Base-by-base conservation (phyloP, 352 stramenopile species). In the Elongisporangium prolatum region DNA sequence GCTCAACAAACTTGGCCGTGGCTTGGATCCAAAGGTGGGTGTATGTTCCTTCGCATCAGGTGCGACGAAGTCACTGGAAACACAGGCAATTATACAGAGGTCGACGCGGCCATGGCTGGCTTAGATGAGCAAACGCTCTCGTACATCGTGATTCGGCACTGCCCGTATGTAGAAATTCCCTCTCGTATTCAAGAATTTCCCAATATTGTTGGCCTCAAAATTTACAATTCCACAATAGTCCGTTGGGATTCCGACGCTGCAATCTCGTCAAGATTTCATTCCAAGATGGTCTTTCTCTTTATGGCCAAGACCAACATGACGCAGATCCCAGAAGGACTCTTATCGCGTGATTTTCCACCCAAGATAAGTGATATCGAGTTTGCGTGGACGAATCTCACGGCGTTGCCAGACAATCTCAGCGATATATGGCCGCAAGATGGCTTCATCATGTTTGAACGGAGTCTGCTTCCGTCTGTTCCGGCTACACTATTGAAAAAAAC, bases 341-440 rank as follows among this genome's bases (percentile, higher is more conserved):
- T 74, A 18, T 74, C 63, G 1, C 17, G 18, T 3, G 56, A 77
- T 13, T 79, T 81, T 21, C 74, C 75, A 3, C 37, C 57, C 1
- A 54, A 49, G 3, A 18, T 84, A 3, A 51, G 58, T 11, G 74
- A 83, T 37, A 63, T 86, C 24, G 67, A 81, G 44, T 59, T 86
- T 21, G 69, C 60, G 5, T 59, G 69, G 1, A 72, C 75, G 1
- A 86, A 83, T 53, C 54, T 81, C 1, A 58, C 52, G 0, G 17
- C 22, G 7, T 18, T 86, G 8, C 71, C 78, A 0, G 64, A 71
- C 16, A 48, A 81, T 54, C 21, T 86, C 2, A 52, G 68, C 48
- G 22, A 54, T 7, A 69, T 60, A 22, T 86, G 71, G 65, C 59
- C 64, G 8, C 4, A 13, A 14, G 28, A 40, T 40, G 28, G 28